Base-by-base conservation (phyloP, 768 basidiomycete species). In the Rhizopogon sp. region DNA sequence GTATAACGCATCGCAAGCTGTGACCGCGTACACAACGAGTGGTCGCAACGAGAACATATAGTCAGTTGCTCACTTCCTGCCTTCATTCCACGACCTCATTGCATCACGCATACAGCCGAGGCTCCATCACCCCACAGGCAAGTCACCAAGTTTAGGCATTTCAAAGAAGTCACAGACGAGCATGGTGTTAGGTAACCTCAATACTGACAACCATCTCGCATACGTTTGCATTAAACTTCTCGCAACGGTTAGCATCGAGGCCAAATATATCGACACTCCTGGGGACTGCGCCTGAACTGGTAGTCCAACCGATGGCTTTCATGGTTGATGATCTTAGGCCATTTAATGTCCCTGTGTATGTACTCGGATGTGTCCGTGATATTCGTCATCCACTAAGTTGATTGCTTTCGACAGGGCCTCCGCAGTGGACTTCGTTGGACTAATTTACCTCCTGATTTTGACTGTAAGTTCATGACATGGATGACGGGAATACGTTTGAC, bases 31-130 rank as follows among this genome's bases (percentile, higher is more conserved):
- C 56, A 72, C 64, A 1, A 71, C 70, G 0, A 75, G 77, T 57
- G 84, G 79, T 20, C 73, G 84, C 29, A 85, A 78, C 46, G 84
- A 84, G 58, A 81, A 79, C 56, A 77, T 75, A 16, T 86, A 73
- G 85, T 87, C 63, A 66, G 82, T 33, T 9, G 6, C 41, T 6
- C 28, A 17, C 45, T 56, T 28, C 37, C 8, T 6, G 25, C 17
- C 17, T 25, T 13, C 33, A 16, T 8, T n/a, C 20, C 11, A 29
- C 7, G 39, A 63, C 17, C 6, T n/a, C 25, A 13, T 56, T 52
- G 25, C 20, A 13, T 28, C 31, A 56, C 45, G 9, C 14, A 29
- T 31, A n/a, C 50, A 72, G 65, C 28, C 64, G 64, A 35, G 57
- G 3, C 20, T 11, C 47, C 31, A 62, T 67, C 41, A 49, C 14